Evolutionary conservation across 2,329 filamentous ascomycete genomes (phyloP), one percentile per base, ranked within the genome.

Genomic region (Polychaeton citri): DNA sequence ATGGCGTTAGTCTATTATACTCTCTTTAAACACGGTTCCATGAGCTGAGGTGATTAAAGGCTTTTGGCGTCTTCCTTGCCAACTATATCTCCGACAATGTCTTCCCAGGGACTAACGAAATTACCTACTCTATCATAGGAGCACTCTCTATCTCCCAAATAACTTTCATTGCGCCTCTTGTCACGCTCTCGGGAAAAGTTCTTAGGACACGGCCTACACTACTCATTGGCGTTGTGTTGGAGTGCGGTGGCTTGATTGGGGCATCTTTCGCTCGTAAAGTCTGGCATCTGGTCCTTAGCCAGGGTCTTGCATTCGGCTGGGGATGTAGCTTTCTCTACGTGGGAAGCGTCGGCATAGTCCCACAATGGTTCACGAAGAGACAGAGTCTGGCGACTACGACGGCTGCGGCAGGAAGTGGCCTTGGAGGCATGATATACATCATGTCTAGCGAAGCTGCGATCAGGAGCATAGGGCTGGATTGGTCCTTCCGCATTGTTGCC

Each of bases 311-410:
- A 32, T 86, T 86, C 41, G 81, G 81, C 18, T 58, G 75, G 21
- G 81, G 80, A 2, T 76, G 86, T 67, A 81, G 81, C 0, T 76
- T 84, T 37, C 62, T 77, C 6, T 87, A 85, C 51, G 79, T 79
- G 2, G 70, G 74, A 1, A 73, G 68, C 4, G 74, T 78, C 3
- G 71, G 71, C 28, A 68, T 83, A 6, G 63, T 79, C 0, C 72
- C 79, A 2, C 79, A 84, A 53, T 84, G 79, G 79, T 85, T 84
- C 50, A 68, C 63, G 12, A 73, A 69, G 32, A 68, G 66, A 18
- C 69, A 79, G 5, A 79, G 74, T 31, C 65, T 84, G 10, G 79
- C 79, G 6, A 81, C 79, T 38, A 74, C 77, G 1, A 64, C 81
- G 10, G 65, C 69, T 1, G 70, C 78, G 1, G 69, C 74, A 10